A percentile compares a stretch with the other conserved stretches of the same genome.
phyloP scores from a whole-genome alignment of 2,329 filamentous ascomycete species.

The Aureobasidium mangrovei region DNA sequence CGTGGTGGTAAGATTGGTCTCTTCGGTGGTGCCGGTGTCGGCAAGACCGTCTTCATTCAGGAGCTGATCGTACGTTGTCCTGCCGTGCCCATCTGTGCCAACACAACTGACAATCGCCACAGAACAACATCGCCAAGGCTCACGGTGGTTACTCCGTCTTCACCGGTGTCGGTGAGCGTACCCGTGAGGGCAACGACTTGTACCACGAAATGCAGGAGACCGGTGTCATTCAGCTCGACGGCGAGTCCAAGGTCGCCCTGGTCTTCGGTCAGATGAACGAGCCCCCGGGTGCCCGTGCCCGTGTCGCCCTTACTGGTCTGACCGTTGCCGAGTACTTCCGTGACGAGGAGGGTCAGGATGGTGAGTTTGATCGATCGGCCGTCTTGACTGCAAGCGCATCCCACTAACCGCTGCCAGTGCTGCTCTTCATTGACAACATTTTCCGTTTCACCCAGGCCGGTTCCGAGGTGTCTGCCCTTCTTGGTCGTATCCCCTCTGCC shows the following conservation, averaged over 20 bases:
- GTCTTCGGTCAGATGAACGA: conserved; percentile 99
- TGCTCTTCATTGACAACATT: conserved; percentile 99
- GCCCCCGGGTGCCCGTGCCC: conserved; percentile 97
- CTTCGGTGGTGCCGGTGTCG: conserved; percentile 99
- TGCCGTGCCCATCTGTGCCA: not conserved
- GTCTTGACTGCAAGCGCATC: not conserved
- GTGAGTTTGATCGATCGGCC: conserved; percentile 37
- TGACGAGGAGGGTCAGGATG: conserved; percentile 76
- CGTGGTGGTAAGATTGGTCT: conserved; percentile 99
- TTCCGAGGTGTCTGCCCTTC: conserved; percentile 98
- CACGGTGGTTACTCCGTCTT: conserved; percentile 99
- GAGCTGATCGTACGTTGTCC: conserved; percentile 71
- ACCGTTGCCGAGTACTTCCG: conserved; percentile 72
- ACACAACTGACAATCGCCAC: conserved; percentile 14
- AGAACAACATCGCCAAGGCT: conserved; percentile 99
- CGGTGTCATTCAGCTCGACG: conserved; percentile 97
- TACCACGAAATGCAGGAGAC: conserved; percentile 99
- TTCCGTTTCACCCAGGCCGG: conserved; percentile 99
- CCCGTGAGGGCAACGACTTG: conserved; percentile 99
- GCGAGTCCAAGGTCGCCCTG: conserved; percentile 97
- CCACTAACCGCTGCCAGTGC: conserved; percentile 46
- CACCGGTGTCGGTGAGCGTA: conserved; percentile 99
- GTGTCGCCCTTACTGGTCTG: conserved; percentile 90
- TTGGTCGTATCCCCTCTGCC: conserved; percentile 99
- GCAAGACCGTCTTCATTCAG: conserved; percentile 99